A percentile compares a stretch with the other conserved stretches of the same genome.
Conservation (phyloP, 352 stramenopile species). For the Pythium insidiosum region DNA sequence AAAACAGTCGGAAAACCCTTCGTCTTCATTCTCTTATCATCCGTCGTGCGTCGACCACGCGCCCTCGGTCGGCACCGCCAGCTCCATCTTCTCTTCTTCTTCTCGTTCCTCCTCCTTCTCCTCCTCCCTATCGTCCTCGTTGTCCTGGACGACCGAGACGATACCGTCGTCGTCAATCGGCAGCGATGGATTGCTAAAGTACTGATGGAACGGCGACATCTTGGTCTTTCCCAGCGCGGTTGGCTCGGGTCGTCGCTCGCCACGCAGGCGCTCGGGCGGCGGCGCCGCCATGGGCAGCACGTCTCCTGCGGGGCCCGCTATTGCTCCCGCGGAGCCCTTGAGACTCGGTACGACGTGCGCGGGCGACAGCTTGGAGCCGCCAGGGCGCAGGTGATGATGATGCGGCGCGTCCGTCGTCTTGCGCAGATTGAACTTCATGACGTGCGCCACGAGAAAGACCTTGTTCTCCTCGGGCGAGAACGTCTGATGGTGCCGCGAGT, state of each 20-base stretch:
- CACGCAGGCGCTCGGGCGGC: slow-evolving; percentile 4
- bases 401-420: slow-evolving; percentile 9
- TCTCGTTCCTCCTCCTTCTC: no score
- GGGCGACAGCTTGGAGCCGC: slow-evolving; percentile 8
- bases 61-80: no score
- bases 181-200: slow-evolving; percentile 11
- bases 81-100: no score
- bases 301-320: neutral
- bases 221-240: no score
- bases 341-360: neutral
- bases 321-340: neutral
- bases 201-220: slow-evolving; percentile 10
- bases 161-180: no score
- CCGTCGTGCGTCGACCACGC: no score
- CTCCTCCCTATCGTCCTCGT: no score
- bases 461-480: slow-evolving; percentile 13
- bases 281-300: slow-evolving; percentile 3
- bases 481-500: slow-evolving; percentile 6
- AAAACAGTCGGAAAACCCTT: no score
- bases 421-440: no score
- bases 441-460: slow-evolving; percentile 14
- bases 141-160: no score
- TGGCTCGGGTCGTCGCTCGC: no score
- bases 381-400: slow-evolving; percentile 9
- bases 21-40: no score